Base-by-base conservation (phyloP, 106 monocot genomes). In the Allium sativum region DNA sequence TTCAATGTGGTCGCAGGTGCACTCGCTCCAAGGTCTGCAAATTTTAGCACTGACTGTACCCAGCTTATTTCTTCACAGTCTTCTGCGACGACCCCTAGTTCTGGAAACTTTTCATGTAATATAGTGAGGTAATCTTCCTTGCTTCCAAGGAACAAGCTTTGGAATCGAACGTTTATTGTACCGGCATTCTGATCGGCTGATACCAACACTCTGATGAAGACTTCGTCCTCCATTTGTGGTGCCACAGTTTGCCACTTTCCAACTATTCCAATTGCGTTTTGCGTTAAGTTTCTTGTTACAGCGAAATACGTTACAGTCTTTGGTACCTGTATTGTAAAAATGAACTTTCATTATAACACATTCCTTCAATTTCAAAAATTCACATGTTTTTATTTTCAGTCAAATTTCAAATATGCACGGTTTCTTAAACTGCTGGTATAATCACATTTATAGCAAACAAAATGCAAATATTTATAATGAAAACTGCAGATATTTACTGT, bases 271-370 rank as follows among this genome's bases (percentile, higher is more conserved):
- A 48, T 10, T 9, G 61, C 74, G 4, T 43, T n/a, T 15, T 74
- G 53, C 0, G 17, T 14, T 6, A 53, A 13, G 6, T 53, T 48
- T 44, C 50, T 75, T 31, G 10, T 7, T 3, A 80, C 17, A 12
- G 47, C 51, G 45, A 75, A 80, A 18, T 21, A 59, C 3, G 74
- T 73, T 47, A 80, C 71, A 11, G 79, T 70, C 12, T 75, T 65
- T 1, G 10, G 15, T 12, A 75, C 48, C 48, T 31, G 31, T 31
- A 31, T 31, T 31, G 5, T 31, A 31, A 31, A 31, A 31, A 2
- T 31, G 5, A 31, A 31, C 31, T 31, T n/a, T n/a, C n/a, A n/a
- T n/a, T 31, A 5, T 31, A 31, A 31, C 0, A 31, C 31, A 1
- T 0, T 31, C 4, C 5, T 31, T 31, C 2, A 31, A 31, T 31